Evolutionary conservation across 306 rosid genomes (phyloP).

Genomic region (Abrus precatorius): DNA sequence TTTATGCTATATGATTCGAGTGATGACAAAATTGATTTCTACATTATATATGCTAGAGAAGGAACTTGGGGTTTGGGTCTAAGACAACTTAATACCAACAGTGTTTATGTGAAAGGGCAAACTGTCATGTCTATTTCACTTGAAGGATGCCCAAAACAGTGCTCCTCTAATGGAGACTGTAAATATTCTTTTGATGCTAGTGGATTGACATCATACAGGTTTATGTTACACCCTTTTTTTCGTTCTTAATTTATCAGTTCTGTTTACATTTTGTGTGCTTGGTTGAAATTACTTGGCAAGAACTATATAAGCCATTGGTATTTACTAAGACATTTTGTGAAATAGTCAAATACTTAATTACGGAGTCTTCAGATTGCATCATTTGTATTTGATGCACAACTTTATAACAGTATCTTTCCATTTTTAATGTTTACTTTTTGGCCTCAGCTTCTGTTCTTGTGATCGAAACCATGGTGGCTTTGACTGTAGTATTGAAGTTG

Average conservation of each 20-base stretch:
- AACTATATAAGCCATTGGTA: background rate
- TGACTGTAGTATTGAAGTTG: constrained; percentile 89
- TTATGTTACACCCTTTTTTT: constrained; percentile 45
- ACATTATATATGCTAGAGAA: constrained; percentile 84
- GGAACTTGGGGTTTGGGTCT: constrained; percentile 96
- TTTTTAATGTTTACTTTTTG: constrained; percentile 31
- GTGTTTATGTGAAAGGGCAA: constrained; percentile 53
- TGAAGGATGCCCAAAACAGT: constrained; percentile 90
- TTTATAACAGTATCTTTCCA: constrained; percentile 15
- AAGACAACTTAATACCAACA: constrained; percentile 59
- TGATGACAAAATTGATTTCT: constrained; percentile 71
- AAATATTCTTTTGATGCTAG: constrained; percentile 74
- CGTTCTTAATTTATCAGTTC: constrained; percentile 13
- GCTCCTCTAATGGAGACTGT: constrained; percentile 88
- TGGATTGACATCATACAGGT: constrained; percentile 93
- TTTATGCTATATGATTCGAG: constrained; percentile 79
- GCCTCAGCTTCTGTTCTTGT: constrained; percentile 86
- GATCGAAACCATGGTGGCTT: constrained; percentile 97
- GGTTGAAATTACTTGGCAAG: constrained; percentile 15
- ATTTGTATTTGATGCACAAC: constrained; percentile 30
- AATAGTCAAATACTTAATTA: constrained; percentile 28
- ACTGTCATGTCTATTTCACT: constrained; percentile 85
- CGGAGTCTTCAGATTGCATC: constrained; percentile 20
- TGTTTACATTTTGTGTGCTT: constrained; percentile 37
- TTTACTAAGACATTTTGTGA: constrained; percentile 7